A percentile compares a stretch with the other conserved stretches of the same genome.
Conservation (phyloP, 1,284 basidiomycete species). For the Fomitopsis betulina region DNA sequence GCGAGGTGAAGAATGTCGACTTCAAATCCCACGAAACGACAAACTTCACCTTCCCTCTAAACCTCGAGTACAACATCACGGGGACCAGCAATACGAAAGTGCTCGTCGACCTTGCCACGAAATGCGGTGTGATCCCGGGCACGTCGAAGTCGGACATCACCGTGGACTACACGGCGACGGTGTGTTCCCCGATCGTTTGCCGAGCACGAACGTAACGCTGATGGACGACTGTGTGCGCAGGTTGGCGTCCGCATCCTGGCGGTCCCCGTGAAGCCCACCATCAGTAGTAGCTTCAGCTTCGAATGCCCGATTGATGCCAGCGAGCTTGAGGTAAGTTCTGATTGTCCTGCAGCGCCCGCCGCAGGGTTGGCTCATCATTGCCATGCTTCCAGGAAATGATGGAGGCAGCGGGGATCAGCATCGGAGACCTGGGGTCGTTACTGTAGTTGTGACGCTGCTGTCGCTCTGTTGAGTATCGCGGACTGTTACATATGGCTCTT, state of each 20-base stretch:
- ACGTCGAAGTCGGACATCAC: conserved; percentile 44
- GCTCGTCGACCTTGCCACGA: conserved; percentile 58
- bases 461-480: not conserved
- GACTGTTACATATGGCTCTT: not conserved
- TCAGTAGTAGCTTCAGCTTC: conserved; percentile 65
- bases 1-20: conserved; percentile 54
- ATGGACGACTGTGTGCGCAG: conserved; percentile 29
- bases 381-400: conserved; percentile 1
- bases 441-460: not conserved
- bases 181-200: conserved; percentile 21
- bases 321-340: conserved; percentile 32
- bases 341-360: not conserved
- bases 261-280: conserved; percentile 64
- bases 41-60: conserved; percentile 80
- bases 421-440: not conserved
- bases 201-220: not conserved
- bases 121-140: conserved; percentile 61
- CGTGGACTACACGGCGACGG: conserved; percentile 69
- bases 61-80: conserved; percentile 62
- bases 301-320: conserved; percentile 52
- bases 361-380: not conserved
- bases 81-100: conserved; percentile 58
- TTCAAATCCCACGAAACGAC: conserved; percentile 65
- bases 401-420: conserved; percentile 2
- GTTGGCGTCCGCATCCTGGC: conserved; percentile 60